Evolutionary conservation across 345 rosid genomes (phyloP).

Genomic region (Durio zibethinus): DNA sequence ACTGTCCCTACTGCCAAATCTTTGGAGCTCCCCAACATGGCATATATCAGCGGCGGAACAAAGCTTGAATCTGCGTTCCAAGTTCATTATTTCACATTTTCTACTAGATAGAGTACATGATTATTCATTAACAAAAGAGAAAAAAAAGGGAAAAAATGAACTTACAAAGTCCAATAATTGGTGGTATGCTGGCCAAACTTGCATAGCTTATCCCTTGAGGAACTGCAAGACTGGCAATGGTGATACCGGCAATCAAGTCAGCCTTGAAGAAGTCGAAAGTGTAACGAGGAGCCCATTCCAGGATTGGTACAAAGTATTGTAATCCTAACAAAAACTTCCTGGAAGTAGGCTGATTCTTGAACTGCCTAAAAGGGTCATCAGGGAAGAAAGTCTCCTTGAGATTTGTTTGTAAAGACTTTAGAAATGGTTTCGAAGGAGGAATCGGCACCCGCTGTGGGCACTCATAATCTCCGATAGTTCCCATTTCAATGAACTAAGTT

Average conservation of each 20-base stretch:
- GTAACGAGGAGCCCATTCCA: slow-evolving; percentile 92
- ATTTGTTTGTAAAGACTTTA: slow-evolving; percentile 55
- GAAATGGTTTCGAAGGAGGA: slow-evolving; percentile 73
- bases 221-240: slow-evolving; percentile 91
- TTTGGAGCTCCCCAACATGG: slow-evolving; percentile 91
- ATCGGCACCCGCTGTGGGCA: slow-evolving; percentile 52
- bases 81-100: background rate
- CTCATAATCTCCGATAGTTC: slow-evolving; percentile 30
- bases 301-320: slow-evolving; percentile 67
- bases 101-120: background rate
- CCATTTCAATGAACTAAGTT: slow-evolving; percentile 26
- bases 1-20: slow-evolving; percentile 93
- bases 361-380: slow-evolving; percentile 82
- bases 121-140: background rate
- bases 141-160: background rate
- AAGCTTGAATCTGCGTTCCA: slow-evolving; percentile 77
- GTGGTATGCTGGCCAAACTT: slow-evolving; percentile 77
- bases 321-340: slow-evolving; percentile 53
- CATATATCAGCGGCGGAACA: slow-evolving; percentile 84
- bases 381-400: slow-evolving; percentile 88
- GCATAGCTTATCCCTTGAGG: slow-evolving; percentile 99
- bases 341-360: slow-evolving; percentile 60
- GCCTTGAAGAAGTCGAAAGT: slow-evolving; percentile 68
- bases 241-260: slow-evolving; percentile 80
- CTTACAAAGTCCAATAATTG: slow-evolving; percentile 90